These are phyloP conservation scores for Infundibulicybe gibba DNA, from an alignment of 768 basidiomycete genomes.

Conservation along the genomic window DNA sequence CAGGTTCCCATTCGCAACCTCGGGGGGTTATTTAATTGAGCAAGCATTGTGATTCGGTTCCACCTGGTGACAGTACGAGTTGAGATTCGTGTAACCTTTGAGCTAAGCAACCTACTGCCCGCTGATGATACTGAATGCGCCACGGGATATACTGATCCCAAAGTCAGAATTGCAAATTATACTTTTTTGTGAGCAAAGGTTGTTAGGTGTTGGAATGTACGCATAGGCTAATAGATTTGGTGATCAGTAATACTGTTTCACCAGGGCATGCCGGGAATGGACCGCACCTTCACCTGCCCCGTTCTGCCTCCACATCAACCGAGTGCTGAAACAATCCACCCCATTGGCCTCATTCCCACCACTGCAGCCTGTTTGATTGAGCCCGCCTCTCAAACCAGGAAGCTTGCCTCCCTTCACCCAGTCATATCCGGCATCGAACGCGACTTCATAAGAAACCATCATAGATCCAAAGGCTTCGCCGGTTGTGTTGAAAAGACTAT, in stretches of 20 bases:
- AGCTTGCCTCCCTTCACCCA: conserved; percentile 79
- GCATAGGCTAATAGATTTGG: conserved; percentile 57
- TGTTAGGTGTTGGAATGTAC: conserved; percentile 66
- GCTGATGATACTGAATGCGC: conserved; percentile 55
- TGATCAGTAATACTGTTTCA: too few relatives aligned
- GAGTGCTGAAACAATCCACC: conserved; percentile 64
- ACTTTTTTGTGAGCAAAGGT: conserved; percentile 49
- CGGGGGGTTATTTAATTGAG: conserved; percentile 73
- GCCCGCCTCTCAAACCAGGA: conserved; percentile 71
- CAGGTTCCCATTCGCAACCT: conserved; percentile 72
- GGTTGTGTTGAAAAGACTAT: conserved; percentile 62
- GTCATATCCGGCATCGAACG: conserved; percentile 61
- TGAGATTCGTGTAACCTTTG: conserved; percentile 5
- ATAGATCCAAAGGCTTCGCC: conserved; percentile 58
- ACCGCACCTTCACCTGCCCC: conserved; percentile 67
- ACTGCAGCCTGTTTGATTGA: conserved; percentile 58
- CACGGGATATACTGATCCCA: conserved; percentile 72
- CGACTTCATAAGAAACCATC: conserved; percentile 72
- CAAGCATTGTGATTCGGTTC: conserved; percentile 69
- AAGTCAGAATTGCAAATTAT: conserved; percentile 72
- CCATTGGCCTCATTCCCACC: conserved; percentile 67
- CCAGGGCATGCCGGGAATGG: too few relatives aligned
- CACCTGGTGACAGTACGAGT: conserved; percentile 37
- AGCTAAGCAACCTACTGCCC: conserved; percentile 49
- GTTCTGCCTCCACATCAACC: conserved; percentile 72